Evolutionary conservation across 495 filamentous ascomycete genomes (phyloP).

Genomic region (Evansstolkia leycettana): DNA sequence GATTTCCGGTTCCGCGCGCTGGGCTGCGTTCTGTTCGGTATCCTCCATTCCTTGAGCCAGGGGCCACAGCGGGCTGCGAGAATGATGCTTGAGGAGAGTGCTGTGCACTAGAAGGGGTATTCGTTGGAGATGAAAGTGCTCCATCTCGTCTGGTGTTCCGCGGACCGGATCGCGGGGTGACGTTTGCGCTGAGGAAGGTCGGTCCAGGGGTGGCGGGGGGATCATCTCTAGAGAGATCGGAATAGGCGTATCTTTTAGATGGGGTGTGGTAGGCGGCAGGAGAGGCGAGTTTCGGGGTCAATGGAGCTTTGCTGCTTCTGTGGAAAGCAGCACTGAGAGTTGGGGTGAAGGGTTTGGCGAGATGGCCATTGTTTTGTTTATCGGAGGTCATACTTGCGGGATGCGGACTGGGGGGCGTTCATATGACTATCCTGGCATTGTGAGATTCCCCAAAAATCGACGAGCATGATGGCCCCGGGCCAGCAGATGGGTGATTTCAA

Average conservation of each 20-base stretch:
- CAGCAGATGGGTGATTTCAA: constrained; percentile 1
- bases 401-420: constrained; percentile 15
- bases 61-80: constrained; percentile 17
- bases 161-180: constrained; percentile 60
- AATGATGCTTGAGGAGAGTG: constrained; percentile 22
- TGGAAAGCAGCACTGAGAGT: constrained; percentile 35
- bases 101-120: constrained; percentile 30
- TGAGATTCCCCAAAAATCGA: constrained; percentile 15
- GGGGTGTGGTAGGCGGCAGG: constrained; percentile 20
- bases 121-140: constrained; percentile 45
- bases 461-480: constrained; percentile 28
- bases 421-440: constrained; percentile 36
- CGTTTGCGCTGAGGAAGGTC: constrained; percentile 48
- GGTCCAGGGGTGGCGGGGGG: constrained; percentile 36
- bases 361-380: constrained; percentile 38
- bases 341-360: constrained; percentile 37
- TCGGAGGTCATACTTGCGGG: constrained; percentile 38
- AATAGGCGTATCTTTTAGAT: constrained; percentile 25
- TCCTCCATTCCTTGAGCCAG: constrained; percentile 8
- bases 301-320: constrained; percentile 25
- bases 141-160: constrained; percentile 56
- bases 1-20: constrained; percentile 18
- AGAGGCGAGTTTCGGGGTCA: constrained; percentile 40
- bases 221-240: constrained; percentile 25
- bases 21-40: constrained; percentile 29